Conservation (phyloP, 164 flowering plant genomes). For the Pachysandra terminalis region DNA sequence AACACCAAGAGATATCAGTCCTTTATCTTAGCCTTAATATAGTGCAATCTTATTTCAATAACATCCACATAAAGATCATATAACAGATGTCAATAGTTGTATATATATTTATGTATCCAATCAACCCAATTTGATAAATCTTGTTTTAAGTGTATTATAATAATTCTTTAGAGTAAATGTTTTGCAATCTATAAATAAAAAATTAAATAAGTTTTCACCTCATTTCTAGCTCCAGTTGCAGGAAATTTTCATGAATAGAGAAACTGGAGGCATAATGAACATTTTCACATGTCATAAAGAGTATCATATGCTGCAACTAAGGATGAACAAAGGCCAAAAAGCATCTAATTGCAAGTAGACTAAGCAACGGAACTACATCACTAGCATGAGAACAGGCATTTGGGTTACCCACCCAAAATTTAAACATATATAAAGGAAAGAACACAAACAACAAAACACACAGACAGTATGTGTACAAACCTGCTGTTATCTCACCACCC, state of each 20-base stretch:
- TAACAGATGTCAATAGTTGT: background rate
- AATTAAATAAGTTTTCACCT: too few relatives aligned
- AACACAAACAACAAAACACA: too few relatives aligned
- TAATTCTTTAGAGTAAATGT: too few relatives aligned
- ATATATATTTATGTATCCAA: background rate
- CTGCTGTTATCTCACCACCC: slow-evolving; percentile 81
- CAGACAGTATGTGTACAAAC: background rate
- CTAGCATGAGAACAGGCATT: too few relatives aligned
- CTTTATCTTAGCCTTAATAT: too few relatives aligned
- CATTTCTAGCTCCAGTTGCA: background rate
- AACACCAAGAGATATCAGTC: too few relatives aligned
- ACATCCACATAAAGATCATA: too few relatives aligned
- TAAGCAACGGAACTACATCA: too few relatives aligned
- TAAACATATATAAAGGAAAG: too few relatives aligned
- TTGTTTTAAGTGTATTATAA: too few relatives aligned
- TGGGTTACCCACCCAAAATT: background rate
- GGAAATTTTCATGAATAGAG: background rate
- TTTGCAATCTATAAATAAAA: background rate
- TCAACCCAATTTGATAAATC: background rate
- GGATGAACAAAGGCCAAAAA: background rate
- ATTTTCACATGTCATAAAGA: background rate
- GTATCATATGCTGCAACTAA: background rate
- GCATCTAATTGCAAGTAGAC: background rate
- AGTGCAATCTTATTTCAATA: too few relatives aligned
- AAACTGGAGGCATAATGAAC: background rate